Base-by-base conservation (phyloP, 176 grass and related monocot genomes). In the Tuctoria greenei region DNA sequence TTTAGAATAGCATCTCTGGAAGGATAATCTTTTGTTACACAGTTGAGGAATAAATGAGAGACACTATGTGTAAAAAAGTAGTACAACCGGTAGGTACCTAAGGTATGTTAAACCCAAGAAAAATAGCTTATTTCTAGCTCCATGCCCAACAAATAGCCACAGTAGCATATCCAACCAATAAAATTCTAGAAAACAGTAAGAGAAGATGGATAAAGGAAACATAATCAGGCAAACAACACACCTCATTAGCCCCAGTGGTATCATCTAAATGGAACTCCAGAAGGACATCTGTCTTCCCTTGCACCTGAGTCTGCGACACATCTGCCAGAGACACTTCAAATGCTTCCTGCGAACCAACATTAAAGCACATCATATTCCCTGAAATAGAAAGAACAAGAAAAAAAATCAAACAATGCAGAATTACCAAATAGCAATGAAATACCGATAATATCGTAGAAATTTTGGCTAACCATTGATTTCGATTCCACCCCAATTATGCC, bases 191-290 rank as follows among this genome's bases (percentile, higher is more conserved):
- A 51, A 85, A 62, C 18, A 36, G 73, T n/a, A 15, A 9, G 58
- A 34, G 43, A 69, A 54, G 58, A 71, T 59, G 0, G 31, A 31
- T 31, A 55, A 58, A 6, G 18, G 18, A 67, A 86, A 81, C 8
- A 63, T 52, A 76, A 71, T 13, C 25, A 45, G 51, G 11, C 10
- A 77, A 70, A 73, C 8, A 8, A 71, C 69, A 56, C 9, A 93
- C 94, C 91, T 93, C 91, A 79, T 91, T 93, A 80, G 84, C 91
- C 40, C 91, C 91, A 66, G 95, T 93, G 79, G 95, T 98, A 84
- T 98, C 95, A 90, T 98, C 95, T 17, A 98, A 84, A 77, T 94
- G 95, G 72, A 98, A 98, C 67, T 98, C 95, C 36, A 98, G 84
- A 58, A 92, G 75, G 49, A 91, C 91, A 79, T 98, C 91, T 81